phyloP scores from a whole-genome alignment of 352 stramenopile species.

The Globisporangium perplexum region DNA sequence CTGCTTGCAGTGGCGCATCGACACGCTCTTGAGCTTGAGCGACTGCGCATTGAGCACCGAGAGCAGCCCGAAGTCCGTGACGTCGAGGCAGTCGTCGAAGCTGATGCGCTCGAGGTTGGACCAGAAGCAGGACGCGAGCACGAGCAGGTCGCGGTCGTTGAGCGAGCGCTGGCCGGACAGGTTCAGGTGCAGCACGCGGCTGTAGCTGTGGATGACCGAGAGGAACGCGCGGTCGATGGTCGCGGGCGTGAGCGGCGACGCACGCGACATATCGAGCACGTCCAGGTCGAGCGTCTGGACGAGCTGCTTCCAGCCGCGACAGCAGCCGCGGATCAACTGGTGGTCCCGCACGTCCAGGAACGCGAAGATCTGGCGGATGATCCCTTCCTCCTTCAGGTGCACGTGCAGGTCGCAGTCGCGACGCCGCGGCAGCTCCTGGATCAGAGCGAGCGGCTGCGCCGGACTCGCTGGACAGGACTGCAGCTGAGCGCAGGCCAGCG shows the following conservation, averaged over 20 bases:
- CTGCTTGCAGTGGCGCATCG: constrained; percentile 73
- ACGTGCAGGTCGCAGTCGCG: constrained; percentile 29
- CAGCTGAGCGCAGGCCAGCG: neutral
- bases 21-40: constrained; percentile 51
- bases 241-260: constrained; percentile 39
- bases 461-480: neutral
- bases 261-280: constrained; percentile 50
- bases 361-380: constrained; percentile 53
- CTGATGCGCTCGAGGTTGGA: constrained; percentile 56
- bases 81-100: constrained; percentile 64
- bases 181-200: constrained; percentile 46
- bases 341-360: constrained; percentile 77
- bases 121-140: constrained; percentile 81
- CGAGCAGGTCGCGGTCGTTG: constrained; percentile 64
- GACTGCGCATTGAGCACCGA: constrained; percentile 83
- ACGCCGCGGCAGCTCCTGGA: neutral
- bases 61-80: constrained; percentile 76
- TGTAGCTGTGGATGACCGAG: constrained; percentile 65
- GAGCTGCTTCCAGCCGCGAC: constrained; percentile 52
- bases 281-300: constrained; percentile 66
- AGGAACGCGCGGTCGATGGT: constrained; percentile 56
- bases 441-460: neutral
- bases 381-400: constrained; percentile 45
- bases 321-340: constrained; percentile 51
- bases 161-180: constrained; percentile 69